Evolutionary conservation across 2,329 filamentous ascomycete genomes (phyloP), one percentile per base, ranked within the genome.

Genomic region (Domatiomyces globalis): DNA sequence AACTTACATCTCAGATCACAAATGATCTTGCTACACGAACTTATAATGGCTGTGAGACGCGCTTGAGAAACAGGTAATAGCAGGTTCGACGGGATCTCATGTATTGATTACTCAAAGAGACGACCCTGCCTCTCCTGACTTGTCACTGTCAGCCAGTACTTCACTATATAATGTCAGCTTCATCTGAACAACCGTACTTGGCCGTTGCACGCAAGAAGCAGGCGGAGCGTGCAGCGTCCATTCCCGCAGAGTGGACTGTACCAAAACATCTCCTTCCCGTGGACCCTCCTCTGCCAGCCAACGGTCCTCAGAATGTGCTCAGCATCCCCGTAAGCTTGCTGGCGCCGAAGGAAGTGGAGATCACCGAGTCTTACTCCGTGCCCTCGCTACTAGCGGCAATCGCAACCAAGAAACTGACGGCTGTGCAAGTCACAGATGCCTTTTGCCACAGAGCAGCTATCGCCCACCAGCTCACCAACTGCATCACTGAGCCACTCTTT

Each of bases 301-400:
- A 52, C 20, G 58, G 58, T 5, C 56, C 55, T 15, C 57, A 59
- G 48, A 56, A 69, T 49, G 68, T 77, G 19, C 67, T 75, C 49
- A 65, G 72, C 25, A 64, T 79, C 8, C 77, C 77, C 2, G 66
- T 70, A n/a, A 66, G 66, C 48, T 76, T 75, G 57, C 61, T 81
- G 5, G 65, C 81, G 20, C 71, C 62, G 1, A n/a, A 63, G 0
- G 77, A 82, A 54, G 61, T 80, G 18, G 62, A 66, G 0, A 78
- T 81, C 47, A 81, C 78, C 0, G 76, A 80, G 56, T 59, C 68
- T 0, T 74, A 73, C 55, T 72, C 78, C 61, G 63, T 71, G 1
- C 60, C 63, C 2, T 64, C 62, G 1, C 59, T 74, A 4, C 55
- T 72, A 5, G 49, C 51, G 1, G 63, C 65, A 10, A 66, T 74